phyloP scores from a whole-genome alignment of 2,329 filamentous ascomycete genomes.

The Scedosporium apiospermum region DNA sequence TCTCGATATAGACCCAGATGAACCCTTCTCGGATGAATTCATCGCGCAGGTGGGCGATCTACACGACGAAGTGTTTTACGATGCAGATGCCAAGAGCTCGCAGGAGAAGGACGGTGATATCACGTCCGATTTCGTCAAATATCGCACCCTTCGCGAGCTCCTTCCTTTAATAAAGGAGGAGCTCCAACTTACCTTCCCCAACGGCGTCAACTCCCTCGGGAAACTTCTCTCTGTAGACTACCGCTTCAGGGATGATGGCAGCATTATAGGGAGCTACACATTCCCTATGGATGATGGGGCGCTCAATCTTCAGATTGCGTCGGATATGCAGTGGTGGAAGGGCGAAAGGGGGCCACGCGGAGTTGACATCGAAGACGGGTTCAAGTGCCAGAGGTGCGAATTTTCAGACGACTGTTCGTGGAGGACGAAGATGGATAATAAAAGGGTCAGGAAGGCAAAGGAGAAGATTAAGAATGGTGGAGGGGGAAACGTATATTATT shows the following conservation, averaged over 20 bases:
- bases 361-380: slow-evolving; percentile 75
- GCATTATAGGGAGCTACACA: slow-evolving; percentile 43
- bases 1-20: slow-evolving; percentile 58
- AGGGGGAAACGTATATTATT: background rate
- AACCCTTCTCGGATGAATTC: slow-evolving; percentile 68
- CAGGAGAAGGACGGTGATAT: slow-evolving; percentile 13
- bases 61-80: slow-evolving; percentile 55
- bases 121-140: slow-evolving; percentile 30
- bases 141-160: slow-evolving; percentile 38
- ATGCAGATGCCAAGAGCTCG: slow-evolving; percentile 16
- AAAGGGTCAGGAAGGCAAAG: slow-evolving; percentile 20
- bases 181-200: slow-evolving; percentile 41
- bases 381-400: slow-evolving; percentile 79
- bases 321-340: slow-evolving; percentile 80
- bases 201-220: slow-evolving; percentile 36
- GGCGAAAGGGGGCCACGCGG: slow-evolving; percentile 64
- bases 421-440: slow-evolving; percentile 60
- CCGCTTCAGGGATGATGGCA: slow-evolving; percentile 40
- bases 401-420: slow-evolving; percentile 73
- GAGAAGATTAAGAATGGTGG: slow-evolving; percentile 3
- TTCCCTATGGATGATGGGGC: slow-evolving; percentile 57
- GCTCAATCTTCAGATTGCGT: slow-evolving; percentile 56
- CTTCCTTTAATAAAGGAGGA: slow-evolving; percentile 35
- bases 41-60: slow-evolving; percentile 63
- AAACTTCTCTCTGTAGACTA: slow-evolving; percentile 45